These are phyloP conservation scores for Cryptococcus depauperatus DNA, from an alignment of 1,284 basidiomycete species.

Conservation along the genomic window DNA sequence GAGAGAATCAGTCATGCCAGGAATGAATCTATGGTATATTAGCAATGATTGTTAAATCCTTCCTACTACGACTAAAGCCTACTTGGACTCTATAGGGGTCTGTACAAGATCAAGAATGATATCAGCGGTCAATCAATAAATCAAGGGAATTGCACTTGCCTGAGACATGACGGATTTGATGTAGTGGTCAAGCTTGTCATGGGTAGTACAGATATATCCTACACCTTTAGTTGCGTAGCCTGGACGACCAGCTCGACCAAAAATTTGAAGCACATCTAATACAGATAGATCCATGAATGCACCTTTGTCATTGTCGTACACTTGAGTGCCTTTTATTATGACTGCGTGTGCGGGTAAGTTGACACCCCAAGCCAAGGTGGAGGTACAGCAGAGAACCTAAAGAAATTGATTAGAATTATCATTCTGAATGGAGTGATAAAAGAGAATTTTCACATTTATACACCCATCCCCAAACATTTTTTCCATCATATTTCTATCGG, in stretches of 20 bases:
- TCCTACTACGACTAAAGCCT: slow-evolving; percentile 26
- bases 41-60: background rate
- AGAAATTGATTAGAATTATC: background rate
- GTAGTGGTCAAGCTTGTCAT: slow-evolving; percentile 90
- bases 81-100: slow-evolving; percentile 97
- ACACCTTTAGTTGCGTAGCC: slow-evolving; percentile 93
- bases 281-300: slow-evolving; percentile 89
- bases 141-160: slow-evolving; percentile 49
- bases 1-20: slow-evolving; percentile 80
- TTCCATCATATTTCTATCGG: slow-evolving; percentile 93
- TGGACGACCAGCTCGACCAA: slow-evolving; percentile 93
- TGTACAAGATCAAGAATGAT: slow-evolving; percentile 31
- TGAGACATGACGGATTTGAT: slow-evolving; percentile 81
- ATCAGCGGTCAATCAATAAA: background rate
- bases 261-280: slow-evolving; percentile 78
- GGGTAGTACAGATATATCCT: slow-evolving; percentile 90
- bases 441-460: slow-evolving; percentile 63
- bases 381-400: slow-evolving; percentile 93
- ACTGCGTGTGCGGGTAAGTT: slow-evolving; percentile 98
- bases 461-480: slow-evolving; percentile 82
- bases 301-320: slow-evolving; percentile 85
- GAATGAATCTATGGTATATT: slow-evolving; percentile 58
- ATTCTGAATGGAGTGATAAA: background rate
- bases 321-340: slow-evolving; percentile 95
- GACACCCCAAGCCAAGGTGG: slow-evolving; percentile 98